Evolutionary conservation across 2,329 filamentous ascomycete species (phyloP).

Genomic region (Fusarium mundagurra): DNA sequence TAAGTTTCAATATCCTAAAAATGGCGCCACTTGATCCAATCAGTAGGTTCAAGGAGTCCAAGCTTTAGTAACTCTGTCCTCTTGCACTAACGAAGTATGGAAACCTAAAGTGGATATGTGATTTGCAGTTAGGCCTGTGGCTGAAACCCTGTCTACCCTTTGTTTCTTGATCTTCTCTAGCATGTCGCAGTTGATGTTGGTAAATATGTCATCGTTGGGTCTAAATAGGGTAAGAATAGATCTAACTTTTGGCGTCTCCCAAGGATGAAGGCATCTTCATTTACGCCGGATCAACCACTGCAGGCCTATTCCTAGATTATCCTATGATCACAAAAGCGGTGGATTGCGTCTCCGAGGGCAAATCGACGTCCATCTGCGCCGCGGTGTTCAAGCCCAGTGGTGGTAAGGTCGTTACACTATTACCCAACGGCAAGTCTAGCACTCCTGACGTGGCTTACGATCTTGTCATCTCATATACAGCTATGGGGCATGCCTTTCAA

Average conservation of each 20-base stretch:
- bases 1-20: too few relatives aligned
- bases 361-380: background rate
- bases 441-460: background rate
- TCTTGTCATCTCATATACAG: background rate
- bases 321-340: background rate
- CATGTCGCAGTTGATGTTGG: too few relatives aligned
- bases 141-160: too few relatives aligned
- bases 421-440: background rate
- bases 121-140: too few relatives aligned
- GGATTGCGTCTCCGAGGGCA: background rate
- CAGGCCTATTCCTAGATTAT: background rate
- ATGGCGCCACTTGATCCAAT: too few relatives aligned
- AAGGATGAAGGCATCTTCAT: background rate
- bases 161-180: too few relatives aligned
- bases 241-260: too few relatives aligned
- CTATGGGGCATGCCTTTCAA: background rate
- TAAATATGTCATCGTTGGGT: background rate
- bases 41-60: too few relatives aligned
- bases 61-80: too few relatives aligned
- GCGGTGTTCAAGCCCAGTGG: background rate
- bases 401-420: background rate
- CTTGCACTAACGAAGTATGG: too few relatives aligned
- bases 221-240: too few relatives aligned
- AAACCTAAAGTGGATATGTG: too few relatives aligned
- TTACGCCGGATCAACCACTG: background rate